Base-by-base conservation (phyloP, 176 grass and related monocot genomes). In the Triticum urartu region DNA sequence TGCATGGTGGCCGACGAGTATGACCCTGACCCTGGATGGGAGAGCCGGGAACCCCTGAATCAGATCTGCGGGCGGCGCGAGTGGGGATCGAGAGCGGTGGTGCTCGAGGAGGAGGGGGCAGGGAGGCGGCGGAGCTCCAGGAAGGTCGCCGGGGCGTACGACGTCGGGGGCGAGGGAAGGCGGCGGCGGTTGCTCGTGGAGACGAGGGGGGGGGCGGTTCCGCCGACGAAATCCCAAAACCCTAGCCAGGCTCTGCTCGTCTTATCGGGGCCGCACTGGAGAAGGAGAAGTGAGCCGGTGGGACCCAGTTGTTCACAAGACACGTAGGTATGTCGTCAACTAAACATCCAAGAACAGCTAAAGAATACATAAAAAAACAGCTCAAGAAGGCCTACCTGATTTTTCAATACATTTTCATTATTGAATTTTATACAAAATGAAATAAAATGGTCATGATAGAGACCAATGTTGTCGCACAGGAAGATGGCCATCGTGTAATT, bases 1-100 rank as follows among this genome's bases (percentile, higher is more conserved):
- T 76, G 73, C 73, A 76, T 76, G 73, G 48, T 76, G 73, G 68
- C 25, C 25, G 45, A 32, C 25, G 45, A 54, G 73, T 32, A 52
- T 76, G 73, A 15, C 17, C 17, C 15, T 17, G 47, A 54, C 14
- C 45, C 60, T 25, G 60, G n/a, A 62, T 24, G 9, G 60, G 60
- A 62, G n/a, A 62, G 60, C n/a, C 9, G 60, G 60, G 21, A 62
- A 62, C 60, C 21, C 60, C 60, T 20, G 60, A 11, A 62, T 62
- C 60, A 62, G 60, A 62, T 62, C 54, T 59, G 20, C 54, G 18
- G 54, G 54, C 20, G 54, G 18, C 0, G 18, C 54, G 20, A 59
- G 54, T 21, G 54, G 54, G 8, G 54, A 59, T 21, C 18, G 6
- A 59, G 54, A 59, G 54, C 54, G 54, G 54, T 59, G 54, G 20